phyloP scores from a whole-genome alignment of 2,329 filamentous ascomycete species.

The Clonostachys byssicola region DNA sequence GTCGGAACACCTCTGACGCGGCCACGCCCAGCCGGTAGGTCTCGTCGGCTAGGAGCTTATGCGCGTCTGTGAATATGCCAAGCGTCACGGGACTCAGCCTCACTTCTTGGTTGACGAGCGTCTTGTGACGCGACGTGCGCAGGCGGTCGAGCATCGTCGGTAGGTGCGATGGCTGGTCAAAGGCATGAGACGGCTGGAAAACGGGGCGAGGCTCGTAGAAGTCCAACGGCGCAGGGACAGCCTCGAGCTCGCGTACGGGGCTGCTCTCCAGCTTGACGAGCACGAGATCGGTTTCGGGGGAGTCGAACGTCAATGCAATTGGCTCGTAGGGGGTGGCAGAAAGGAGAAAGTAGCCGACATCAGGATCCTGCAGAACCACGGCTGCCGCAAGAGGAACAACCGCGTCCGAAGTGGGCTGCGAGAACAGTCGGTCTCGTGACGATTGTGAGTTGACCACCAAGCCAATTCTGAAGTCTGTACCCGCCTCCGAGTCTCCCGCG shows the following conservation, averaged over 20 bases:
- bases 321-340: conserved; percentile 56
- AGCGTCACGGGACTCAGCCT: conserved; percentile 67
- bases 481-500: conserved; percentile 48
- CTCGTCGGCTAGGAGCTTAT: conserved; percentile 67
- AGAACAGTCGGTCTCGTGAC: conserved; percentile 54
- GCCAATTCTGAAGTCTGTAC: conserved; percentile 58
- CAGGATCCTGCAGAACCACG: conserved; percentile 52
- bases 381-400: conserved; percentile 47
- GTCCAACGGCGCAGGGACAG: conserved; percentile 28
- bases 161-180: conserved; percentile 53
- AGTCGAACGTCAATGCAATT: conserved; percentile 54
- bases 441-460: conserved; percentile 55
- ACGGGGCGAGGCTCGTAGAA: conserved; percentile 61
- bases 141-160: conserved; percentile 51
- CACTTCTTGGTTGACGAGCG: conserved; percentile 62
- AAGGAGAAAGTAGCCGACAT: conserved; percentile 60
- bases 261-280: conserved; percentile 34
- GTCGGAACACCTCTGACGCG: conserved; percentile 68
- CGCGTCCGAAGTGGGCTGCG: conserved; percentile 41
- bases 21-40: conserved; percentile 65
- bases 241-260: conserved; percentile 1
- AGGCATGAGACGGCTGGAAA: conserved; percentile 58
- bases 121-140: conserved; percentile 56
- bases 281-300: conserved; percentile 41
- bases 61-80: conserved; percentile 67